Conservation (phyloP, 129 eudicot species). For the Kitagawia praeruptora region DNA sequence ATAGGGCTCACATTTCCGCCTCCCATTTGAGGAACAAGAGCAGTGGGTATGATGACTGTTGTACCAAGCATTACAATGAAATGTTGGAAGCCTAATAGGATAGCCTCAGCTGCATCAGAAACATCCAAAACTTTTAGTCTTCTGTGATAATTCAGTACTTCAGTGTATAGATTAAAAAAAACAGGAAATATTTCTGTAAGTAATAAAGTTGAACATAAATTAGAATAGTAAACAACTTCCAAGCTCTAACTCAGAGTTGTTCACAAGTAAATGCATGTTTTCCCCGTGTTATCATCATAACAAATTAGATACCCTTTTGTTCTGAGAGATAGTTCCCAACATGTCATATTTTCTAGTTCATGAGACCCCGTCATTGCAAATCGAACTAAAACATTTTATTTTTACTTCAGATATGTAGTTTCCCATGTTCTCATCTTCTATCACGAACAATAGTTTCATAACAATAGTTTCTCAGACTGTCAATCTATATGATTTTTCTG, state of each 20-base stretch:
- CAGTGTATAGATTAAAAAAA: background rate
- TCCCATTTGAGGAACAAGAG: conserved; percentile 83
- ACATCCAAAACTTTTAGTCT: background rate
- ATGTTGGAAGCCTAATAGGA: conserved; percentile 61
- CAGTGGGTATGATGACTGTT: conserved; percentile 49
- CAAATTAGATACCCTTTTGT: background rate
- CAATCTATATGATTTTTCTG: background rate
- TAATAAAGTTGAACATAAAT: background rate
- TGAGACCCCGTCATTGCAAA: background rate
- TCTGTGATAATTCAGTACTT: background rate
- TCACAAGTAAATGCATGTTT: background rate
- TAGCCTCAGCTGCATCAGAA: conserved; percentile 53
- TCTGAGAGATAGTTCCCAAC: background rate
- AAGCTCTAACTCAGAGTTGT: background rate
- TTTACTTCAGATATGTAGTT: background rate
- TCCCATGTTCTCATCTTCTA: background rate
- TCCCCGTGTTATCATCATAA: background rate
- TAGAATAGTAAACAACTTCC: background rate
- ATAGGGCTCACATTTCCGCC: conserved; percentile 53
- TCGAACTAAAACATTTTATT: background rate
- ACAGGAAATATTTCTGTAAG: background rate
- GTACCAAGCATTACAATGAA: conserved; percentile 69
- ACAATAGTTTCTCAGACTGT: background rate
- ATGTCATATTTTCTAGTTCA: background rate
- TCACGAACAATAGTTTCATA: no score